phyloP scores from a whole-genome alignment of 129 eudicot genomes.

The Solidago caesia region DNA sequence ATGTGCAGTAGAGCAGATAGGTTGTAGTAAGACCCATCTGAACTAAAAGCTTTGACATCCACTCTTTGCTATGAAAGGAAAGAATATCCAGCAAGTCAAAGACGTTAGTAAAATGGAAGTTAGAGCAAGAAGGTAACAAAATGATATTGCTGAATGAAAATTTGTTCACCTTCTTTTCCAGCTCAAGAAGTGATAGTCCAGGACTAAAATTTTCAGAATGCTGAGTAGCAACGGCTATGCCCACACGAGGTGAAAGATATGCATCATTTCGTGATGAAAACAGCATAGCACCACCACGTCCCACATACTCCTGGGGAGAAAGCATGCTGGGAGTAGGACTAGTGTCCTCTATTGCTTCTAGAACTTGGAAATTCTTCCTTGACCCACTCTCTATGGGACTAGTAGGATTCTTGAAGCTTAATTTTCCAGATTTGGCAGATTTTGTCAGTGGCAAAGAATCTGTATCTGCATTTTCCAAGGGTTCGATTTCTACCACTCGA shows the following conservation, averaged over 20 bases:
- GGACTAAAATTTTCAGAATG: conserved; percentile 74
- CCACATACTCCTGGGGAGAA: conserved; percentile 96
- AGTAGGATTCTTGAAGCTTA: conserved; percentile 39
- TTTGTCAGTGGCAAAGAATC: conserved; percentile 48
- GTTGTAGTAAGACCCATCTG: conserved; percentile 91
- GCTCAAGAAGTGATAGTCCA: conserved; percentile 89
- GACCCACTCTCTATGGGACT: conserved; percentile 30
- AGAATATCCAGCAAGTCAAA: neutral
- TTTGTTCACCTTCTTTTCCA: conserved; percentile 81
- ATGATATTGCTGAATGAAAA: neutral
- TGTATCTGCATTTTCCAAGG: conserved; percentile 59
- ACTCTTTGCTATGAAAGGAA: conserved; percentile 70
- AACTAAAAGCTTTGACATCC: conserved; percentile 79
- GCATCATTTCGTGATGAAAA: conserved; percentile 90
- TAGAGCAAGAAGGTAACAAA: conserved; percentile 16
- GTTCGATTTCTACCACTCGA: conserved; percentile 90
- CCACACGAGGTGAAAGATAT: conserved; percentile 89
- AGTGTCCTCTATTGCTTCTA: conserved; percentile 89
- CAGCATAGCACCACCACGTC: conserved; percentile 81
- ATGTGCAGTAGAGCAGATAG: conserved; percentile 79
- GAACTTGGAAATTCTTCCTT: conserved; percentile 67
- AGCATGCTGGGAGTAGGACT: conserved; percentile 93
- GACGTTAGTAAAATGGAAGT: conserved; percentile 20
- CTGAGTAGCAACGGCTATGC: conserved; percentile 78
- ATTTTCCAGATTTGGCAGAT: conserved; percentile 55